Conservation (phyloP, 1,284 basidiomycete species). For the Fomitopsis schrenkii region DNA sequence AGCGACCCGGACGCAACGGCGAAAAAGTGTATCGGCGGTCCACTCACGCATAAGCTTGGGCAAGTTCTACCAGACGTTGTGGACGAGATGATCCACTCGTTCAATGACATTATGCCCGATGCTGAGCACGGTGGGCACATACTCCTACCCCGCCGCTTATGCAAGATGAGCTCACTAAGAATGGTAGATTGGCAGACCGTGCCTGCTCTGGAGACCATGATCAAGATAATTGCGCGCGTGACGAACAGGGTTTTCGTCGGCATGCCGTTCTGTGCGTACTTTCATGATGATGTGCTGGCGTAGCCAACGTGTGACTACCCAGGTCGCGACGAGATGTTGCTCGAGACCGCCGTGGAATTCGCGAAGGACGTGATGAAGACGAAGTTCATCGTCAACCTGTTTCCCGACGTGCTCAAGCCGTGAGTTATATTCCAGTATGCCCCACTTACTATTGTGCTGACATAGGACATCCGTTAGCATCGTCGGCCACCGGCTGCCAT, state of each 20-base stretch:
- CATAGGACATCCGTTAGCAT: not conserved
- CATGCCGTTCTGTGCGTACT: constrained; percentile 32
- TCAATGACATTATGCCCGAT: constrained; percentile 4
- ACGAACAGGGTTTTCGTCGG: constrained; percentile 44
- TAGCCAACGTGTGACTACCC: not conserved
- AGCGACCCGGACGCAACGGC: constrained; percentile 3
- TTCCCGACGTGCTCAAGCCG: constrained; percentile 33
- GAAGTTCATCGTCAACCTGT: constrained; percentile 22
- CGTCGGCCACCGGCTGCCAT: not conserved
- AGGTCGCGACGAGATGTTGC: constrained; percentile 37
- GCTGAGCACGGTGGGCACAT: constrained; percentile 14
- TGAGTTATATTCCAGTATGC: not conserved
- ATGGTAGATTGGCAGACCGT: constrained; percentile 21
- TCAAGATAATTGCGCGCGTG: constrained; percentile 33
- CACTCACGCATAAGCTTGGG: constrained; percentile 12
- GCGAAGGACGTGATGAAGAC: constrained; percentile 22
- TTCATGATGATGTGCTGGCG: not conserved
- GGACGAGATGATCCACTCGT: constrained; percentile 13
- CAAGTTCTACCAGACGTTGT: constrained; percentile 11
- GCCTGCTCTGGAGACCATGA: constrained; percentile 23
- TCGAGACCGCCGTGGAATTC: constrained; percentile 27
- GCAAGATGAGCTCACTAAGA: not conserved
- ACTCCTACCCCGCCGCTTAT: no score
- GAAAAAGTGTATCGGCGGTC: constrained; percentile 8
- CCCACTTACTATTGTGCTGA: not conserved